Evolutionary conservation across 164 flowering plant genomes (phyloP).

Genomic region (Euptelea pleiosperma): DNA sequence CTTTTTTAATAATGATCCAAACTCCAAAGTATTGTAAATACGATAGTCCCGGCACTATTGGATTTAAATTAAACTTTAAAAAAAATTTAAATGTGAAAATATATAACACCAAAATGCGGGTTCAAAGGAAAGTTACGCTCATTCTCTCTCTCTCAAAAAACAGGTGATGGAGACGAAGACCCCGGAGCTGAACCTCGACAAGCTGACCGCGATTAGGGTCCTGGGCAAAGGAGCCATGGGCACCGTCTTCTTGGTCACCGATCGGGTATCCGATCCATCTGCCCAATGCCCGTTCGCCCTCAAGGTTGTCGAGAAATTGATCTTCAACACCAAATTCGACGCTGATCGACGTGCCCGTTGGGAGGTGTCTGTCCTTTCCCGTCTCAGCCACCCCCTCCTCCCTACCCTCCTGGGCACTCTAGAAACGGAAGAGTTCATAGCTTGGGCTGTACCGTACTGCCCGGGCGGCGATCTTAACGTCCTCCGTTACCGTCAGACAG

Average conservation of each 20-base stretch:
- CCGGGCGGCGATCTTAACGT: constrained; percentile 88
- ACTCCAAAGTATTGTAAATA: no score
- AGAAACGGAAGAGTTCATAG: constrained; percentile 52
- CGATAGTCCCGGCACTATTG: no score
- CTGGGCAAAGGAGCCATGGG: constrained; percentile 95
- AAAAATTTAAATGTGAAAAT: no score
- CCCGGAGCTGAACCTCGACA: constrained; percentile 40
- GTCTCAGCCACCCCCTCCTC: constrained; percentile 67
- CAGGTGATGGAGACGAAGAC: constrained; percentile 14
- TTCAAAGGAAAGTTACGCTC: no score
- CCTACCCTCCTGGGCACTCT: constrained; percentile 57
- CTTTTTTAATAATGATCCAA: no score
- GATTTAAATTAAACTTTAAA: no score
- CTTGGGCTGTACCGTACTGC: constrained; percentile 88
- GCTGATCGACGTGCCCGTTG: constrained; percentile 87
- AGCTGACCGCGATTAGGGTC: constrained; percentile 50
- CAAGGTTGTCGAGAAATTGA: constrained; percentile 72
- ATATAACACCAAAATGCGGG: no score
- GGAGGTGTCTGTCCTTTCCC: constrained; percentile 64
- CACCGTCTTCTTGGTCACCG: constrained; percentile 74
- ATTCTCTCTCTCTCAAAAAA: constrained; percentile 6
- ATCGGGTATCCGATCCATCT: constrained; percentile 33
- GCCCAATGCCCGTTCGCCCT: constrained; percentile 62
- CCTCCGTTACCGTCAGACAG: constrained; percentile 68
- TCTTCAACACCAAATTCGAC: constrained; percentile 40